Conservation (phyloP, 768 basidiomycete species). For the Candolleomyces aberdarensis region DNA sequence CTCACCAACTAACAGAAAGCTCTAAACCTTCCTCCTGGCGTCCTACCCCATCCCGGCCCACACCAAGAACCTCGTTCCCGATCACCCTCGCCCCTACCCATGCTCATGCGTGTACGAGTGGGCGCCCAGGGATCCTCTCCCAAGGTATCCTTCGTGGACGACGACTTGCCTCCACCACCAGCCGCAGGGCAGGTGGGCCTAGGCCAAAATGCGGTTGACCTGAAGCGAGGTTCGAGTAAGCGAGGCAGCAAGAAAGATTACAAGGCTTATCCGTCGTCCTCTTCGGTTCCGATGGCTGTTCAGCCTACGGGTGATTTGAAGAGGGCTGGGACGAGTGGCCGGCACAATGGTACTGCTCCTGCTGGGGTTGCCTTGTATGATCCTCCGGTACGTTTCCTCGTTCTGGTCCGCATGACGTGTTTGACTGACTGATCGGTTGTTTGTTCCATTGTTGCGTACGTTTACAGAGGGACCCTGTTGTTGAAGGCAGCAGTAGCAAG, state of each 20-base stretch:
- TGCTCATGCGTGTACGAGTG: neutral
- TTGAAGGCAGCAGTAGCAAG: neutral
- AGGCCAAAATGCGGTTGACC: neutral
- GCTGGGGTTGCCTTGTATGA: neutral
- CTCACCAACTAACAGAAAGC: neutral
- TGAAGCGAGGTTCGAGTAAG: neutral
- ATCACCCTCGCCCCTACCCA: slow-evolving; percentile 1
- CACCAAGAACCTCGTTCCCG: neutral
- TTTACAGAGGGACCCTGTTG: neutral
- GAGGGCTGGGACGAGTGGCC: neutral
- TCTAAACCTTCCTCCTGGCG: neutral
- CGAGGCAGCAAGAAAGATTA: neutral
- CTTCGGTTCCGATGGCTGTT: neutral
- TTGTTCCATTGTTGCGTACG: neutral
- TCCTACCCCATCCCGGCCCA: neutral
- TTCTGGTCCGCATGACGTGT: neutral
- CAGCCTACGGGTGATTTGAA: neutral
- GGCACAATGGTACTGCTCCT: neutral
- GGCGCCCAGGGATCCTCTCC: neutral
- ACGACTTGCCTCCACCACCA: neutral
- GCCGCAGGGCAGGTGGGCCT: neutral
- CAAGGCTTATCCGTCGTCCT: neutral
- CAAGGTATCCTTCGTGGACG: slow-evolving; percentile 2
- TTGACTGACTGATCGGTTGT: neutral
- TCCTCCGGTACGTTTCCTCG: neutral